A percentile compares a stretch with the other conserved stretches of the same genome.
Evolutionary conservation across 257 asterid genomes (phyloP).

Genomic region (Buddleja alternifolia): DNA sequence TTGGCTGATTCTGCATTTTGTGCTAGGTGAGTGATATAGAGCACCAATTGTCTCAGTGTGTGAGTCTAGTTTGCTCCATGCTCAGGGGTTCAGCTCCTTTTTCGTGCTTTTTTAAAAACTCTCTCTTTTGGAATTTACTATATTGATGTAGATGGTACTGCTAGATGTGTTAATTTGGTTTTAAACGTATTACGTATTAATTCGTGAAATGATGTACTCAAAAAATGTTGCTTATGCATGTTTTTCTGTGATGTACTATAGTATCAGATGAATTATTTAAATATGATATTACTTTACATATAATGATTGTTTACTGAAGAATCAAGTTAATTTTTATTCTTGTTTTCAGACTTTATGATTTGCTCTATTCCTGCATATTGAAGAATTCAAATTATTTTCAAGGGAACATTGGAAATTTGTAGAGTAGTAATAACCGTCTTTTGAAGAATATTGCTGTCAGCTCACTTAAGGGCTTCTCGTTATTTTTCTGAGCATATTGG

Average conservation of each 20-base stretch:
- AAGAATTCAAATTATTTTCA: too few relatives aligned
- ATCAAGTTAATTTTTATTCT: neutral
- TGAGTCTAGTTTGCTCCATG: conserved; percentile 31
- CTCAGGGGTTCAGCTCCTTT: conserved; percentile 25
- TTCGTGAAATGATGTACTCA: conserved; percentile 19
- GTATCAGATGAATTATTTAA: conserved; percentile 16
- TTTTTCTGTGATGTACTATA: conserved; percentile 7
- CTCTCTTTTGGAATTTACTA: conserved; percentile 1
- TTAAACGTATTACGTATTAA: conserved; percentile 11
- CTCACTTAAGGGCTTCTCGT: too few relatives aligned
- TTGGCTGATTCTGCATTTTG: conserved; percentile 33
- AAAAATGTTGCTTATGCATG: conserved; percentile 22
- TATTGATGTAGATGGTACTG: neutral
- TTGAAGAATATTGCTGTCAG: too few relatives aligned
- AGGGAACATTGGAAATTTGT: too few relatives aligned
- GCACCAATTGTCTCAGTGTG: conserved; percentile 16
- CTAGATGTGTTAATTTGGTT: conserved; percentile 15
- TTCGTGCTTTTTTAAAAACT: conserved; percentile 2
- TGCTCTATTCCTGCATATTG: too few relatives aligned
- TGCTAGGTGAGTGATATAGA: conserved; percentile 19
- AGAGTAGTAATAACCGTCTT: too few relatives aligned
- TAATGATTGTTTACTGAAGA: neutral
- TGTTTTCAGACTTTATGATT: neutral
- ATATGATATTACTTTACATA: neutral
- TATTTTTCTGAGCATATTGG: too few relatives aligned